Evolutionary conservation across 1,284 basidiomycete species (phyloP).

Genomic region (Apiotrichum mycotoxinovorans): DNA sequence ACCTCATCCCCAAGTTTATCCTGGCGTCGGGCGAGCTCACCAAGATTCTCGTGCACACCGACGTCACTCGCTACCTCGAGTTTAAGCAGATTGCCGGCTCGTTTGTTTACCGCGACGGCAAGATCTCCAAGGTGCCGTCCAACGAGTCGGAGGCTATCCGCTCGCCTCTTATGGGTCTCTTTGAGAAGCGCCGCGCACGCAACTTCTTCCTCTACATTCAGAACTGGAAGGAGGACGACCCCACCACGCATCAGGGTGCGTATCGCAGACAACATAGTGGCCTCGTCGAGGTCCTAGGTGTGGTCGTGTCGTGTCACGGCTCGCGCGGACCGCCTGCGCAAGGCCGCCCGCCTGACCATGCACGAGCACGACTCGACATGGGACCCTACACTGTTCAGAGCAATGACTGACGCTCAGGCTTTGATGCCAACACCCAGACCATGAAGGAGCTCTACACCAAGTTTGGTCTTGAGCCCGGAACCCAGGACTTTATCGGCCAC

Average conservation of each 20-base stretch:
- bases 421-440: slow-evolving; percentile 78
- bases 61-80: slow-evolving; percentile 97
- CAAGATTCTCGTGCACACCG: slow-evolving; percentile 97
- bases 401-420: slow-evolving; percentile 54
- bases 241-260: slow-evolving; percentile 88
- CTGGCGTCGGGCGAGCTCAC: slow-evolving; percentile 97
- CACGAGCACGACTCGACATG: not conserved
- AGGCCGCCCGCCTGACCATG: not conserved
- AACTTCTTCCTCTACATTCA: slow-evolving; percentile 99
- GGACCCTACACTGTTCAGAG: not conserved
- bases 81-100: slow-evolving; percentile 99
- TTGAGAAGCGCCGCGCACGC: slow-evolving; percentile 97
- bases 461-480: slow-evolving; percentile 94
- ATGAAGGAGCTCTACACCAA: slow-evolving; percentile 95
- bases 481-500: slow-evolving; percentile 98
- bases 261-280: not conserved
- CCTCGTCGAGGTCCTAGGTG: not conserved
- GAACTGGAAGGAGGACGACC: slow-evolving; percentile 90
- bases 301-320: not conserved
- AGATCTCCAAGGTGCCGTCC: slow-evolving; percentile 95
- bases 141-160: slow-evolving; percentile 97
- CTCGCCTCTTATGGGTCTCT: slow-evolving; percentile 93
- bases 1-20: slow-evolving; percentile 94
- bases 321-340: not conserved
- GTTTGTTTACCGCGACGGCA: slow-evolving; percentile 95